phyloP scores from a whole-genome alignment of 805 yeast genomes.

The Kazachstania psychrophila region DNA sequence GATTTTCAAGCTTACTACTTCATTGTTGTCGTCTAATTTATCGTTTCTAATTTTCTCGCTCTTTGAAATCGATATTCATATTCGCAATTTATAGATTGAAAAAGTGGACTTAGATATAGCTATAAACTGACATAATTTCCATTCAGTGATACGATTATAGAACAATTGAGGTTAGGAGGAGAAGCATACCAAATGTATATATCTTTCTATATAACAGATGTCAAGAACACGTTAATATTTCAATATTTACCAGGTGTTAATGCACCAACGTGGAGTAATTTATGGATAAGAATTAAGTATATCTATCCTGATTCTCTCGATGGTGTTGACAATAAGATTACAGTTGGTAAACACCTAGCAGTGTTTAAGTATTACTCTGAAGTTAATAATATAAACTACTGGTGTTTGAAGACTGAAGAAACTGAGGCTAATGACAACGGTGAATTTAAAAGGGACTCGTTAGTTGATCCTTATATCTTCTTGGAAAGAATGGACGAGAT shows the following conservation, averaged over 20 bases:
- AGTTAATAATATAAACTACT: constrained; percentile 17
- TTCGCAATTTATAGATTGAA: too few species aligned
- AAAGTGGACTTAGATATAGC: too few species aligned
- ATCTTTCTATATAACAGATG: constrained; percentile 25
- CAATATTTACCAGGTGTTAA: constrained; percentile 23
- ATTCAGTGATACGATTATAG: too few species aligned
- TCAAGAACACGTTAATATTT: constrained; percentile 17
- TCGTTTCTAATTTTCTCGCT: neutral
- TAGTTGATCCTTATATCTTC: constrained; percentile 48
- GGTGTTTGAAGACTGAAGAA: constrained; percentile 16
- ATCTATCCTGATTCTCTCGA: constrained; percentile 11
- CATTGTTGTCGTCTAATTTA: neutral
- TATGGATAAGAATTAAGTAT: constrained; percentile 19
- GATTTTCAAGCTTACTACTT: too few species aligned
- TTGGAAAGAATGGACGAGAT: constrained; percentile 41
- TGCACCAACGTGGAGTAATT: constrained; percentile 21
- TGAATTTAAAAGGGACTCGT: constrained; percentile 20
- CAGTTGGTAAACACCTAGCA: constrained; percentile 16
- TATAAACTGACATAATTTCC: too few species aligned
- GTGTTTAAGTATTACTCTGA: constrained; percentile 19
- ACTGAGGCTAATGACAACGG: neutral
- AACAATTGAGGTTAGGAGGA: neutral
- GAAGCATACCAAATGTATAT: constrained; percentile 16
- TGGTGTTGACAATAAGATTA: neutral
- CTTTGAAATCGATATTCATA: too few species aligned